phyloP scores from a whole-genome alignment of 1,284 basidiomycete genomes.

The Cutaneotrichosporon cyanovorans region DNA sequence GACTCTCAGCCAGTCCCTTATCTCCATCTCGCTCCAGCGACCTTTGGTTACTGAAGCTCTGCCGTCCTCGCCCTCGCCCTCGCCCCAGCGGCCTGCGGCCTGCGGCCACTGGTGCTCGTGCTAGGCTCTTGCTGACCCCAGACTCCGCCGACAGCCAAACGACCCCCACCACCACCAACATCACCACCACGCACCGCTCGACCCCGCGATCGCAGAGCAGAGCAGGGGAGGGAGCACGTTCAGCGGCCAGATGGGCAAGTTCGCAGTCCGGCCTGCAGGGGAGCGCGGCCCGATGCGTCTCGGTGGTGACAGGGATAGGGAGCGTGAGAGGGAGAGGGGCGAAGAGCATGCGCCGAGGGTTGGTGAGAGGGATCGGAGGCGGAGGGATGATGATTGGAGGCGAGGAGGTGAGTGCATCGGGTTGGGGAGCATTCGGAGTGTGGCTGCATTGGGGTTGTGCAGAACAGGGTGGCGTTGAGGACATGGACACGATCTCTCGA shows the following conservation, averaged over 20 bases:
- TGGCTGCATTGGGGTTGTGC: too few relatives aligned
- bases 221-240: slow-evolving; percentile 4
- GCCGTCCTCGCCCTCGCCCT: too few relatives aligned
- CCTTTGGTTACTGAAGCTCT: too few relatives aligned
- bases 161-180: neutral
- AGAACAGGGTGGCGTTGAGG: too few relatives aligned
- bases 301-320: slow-evolving; percentile 28
- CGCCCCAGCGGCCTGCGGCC: too few relatives aligned
- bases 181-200: slow-evolving; percentile 10
- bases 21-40: too few relatives aligned
- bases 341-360: neutral
- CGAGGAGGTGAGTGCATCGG: slow-evolving; percentile 15
- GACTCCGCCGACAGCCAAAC: slow-evolving; percentile 5
- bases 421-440: too few relatives aligned
- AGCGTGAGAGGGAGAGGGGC: too few relatives aligned
- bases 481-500: too few relatives aligned
- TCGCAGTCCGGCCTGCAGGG: slow-evolving; percentile 19
- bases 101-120: too few relatives aligned
- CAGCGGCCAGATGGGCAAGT: slow-evolving; percentile 31
- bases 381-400: slow-evolving; percentile 18
- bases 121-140: slow-evolving; percentile 4
- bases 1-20: too few relatives aligned
- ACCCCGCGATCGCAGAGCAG: slow-evolving; percentile 17
- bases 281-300: slow-evolving; percentile 19
- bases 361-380: slow-evolving; percentile 1